Evolutionary conservation across 345 rosid genomes (phyloP), one percentile per base, ranked within the genome.

Genomic region (Acer saccharum): DNA sequence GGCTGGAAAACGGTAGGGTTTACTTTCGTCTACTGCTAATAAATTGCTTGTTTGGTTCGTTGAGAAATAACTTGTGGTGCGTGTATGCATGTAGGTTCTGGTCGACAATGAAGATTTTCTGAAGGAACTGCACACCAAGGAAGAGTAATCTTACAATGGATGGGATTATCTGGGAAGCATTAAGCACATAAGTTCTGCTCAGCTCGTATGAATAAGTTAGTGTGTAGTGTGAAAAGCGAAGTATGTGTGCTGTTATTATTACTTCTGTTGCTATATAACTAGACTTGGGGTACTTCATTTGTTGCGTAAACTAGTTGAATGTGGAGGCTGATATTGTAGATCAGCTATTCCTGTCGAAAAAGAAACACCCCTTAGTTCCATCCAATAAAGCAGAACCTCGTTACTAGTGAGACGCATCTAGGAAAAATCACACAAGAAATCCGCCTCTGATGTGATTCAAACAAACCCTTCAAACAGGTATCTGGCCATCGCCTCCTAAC

Each of bases 41-140:
- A 60, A 60, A 60, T 21, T 57, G 46, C 10, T 43, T 43, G 2
- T n/a, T 67, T 41, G 3, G 7, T 18, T 57, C 13, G 2, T 32
- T 4, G 14, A 9, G 58, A 61, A 20, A 13, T 39, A 16, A 17
- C 3, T 12, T 27, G 27, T 17, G 18, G 29, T 68, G 41, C 13
- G 5, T 32, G 65, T 71, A 43, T 43, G 11, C 0, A 62, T 81
- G 75, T 79, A 92, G 97, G 95, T 96, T 65, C 87, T 94, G 84
- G 98, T 96, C 12, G 99, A 96, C 95, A 91, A 92, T 43, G 87
- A 89, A 85, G 99, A 94, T 81, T 96, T 96, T 80, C 90, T 96
- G 13, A 94, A 87, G 88, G 97, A 96, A 80, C 92, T 96, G 77
- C 81, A 82, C 60, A 4, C 39, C 39, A 75, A 87, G 86, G 35